phyloP scores from a whole-genome alignment of 1,139 yeast genomes.

The Yamadazyma oceani region DNA sequence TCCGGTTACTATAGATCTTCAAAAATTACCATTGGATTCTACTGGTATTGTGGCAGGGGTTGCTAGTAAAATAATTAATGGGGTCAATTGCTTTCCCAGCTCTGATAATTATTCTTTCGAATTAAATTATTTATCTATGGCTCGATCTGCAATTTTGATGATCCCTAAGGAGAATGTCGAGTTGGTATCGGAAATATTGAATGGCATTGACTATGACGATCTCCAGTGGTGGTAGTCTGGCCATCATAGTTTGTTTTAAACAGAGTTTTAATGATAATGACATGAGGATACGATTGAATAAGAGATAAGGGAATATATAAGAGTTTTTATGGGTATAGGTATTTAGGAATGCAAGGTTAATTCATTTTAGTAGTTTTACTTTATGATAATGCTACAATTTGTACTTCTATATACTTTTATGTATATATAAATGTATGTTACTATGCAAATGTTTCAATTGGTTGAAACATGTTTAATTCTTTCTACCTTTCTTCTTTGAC shows the following conservation, averaged over 20 bases:
- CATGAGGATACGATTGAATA: too few relatives aligned
- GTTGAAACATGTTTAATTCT: constrained; percentile 7
- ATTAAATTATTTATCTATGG: constrained; percentile 65
- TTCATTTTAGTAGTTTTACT: too few relatives aligned
- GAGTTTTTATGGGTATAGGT: too few relatives aligned
- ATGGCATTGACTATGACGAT: constrained; percentile 13
- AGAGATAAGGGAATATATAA: too few relatives aligned
- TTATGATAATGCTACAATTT: too few relatives aligned
- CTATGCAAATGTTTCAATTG: neutral
- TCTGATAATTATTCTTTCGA: constrained; percentile 34
- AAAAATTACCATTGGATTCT: constrained; percentile 56
- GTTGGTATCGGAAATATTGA: constrained; percentile 22
- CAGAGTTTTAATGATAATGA: too few relatives aligned
- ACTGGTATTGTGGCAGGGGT: constrained; percentile 72
- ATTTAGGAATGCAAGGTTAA: too few relatives aligned
- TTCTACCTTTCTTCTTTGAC: constrained; percentile 52
- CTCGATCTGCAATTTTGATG: constrained; percentile 59
- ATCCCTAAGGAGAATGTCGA: constrained; percentile 53
- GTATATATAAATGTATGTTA: neutral
- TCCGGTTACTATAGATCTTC: constrained; percentile 59
- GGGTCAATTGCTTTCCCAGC: constrained; percentile 22
- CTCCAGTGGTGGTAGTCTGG: constrained; percentile 1
- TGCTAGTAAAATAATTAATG: constrained; percentile 49
- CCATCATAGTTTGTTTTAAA: neutral
- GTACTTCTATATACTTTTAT: too few relatives aligned